phyloP scores from a whole-genome alignment of 306 rosid species.

The Citrullus mucosospermus region DNA sequence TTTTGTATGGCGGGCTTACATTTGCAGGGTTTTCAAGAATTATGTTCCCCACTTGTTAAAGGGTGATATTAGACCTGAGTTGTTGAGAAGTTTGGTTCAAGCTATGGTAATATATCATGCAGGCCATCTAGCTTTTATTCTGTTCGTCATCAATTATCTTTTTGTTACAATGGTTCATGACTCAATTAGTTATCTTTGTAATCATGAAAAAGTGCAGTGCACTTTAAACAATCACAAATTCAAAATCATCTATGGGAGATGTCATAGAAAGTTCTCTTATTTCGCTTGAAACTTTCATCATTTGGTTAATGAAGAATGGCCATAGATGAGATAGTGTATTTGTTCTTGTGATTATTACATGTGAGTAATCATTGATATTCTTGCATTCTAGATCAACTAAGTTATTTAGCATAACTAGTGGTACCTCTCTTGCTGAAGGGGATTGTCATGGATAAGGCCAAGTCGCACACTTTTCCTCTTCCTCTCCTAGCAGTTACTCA shows the following conservation, averaged over 20 bases:
- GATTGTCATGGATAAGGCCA: slow-evolving; percentile 55
- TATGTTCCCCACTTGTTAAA: slow-evolving; percentile 50
- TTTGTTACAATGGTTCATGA: not conserved
- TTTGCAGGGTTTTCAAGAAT: slow-evolving; percentile 79
- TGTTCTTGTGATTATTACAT: not conserved
- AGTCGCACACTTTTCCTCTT: slow-evolving; percentile 73
- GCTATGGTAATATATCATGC: slow-evolving; percentile 51
- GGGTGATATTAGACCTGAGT: slow-evolving; percentile 39
- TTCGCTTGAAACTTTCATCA: not conserved
- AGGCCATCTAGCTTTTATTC: not conserved
- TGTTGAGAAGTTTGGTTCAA: slow-evolving; percentile 25
- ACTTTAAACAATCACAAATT: not conserved
- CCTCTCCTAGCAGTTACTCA: slow-evolving; percentile 72
- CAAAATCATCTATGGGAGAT: not conserved
- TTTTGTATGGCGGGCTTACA: slow-evolving; percentile 2
- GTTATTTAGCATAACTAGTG: slow-evolving; percentile 1
- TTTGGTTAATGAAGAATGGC: not conserved
- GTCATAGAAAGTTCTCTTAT: not conserved
- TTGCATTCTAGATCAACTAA: not conserved
- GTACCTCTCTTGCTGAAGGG: slow-evolving; percentile 38
- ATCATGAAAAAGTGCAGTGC: not conserved
- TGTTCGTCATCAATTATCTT: not conserved
- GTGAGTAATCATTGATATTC: not conserved
- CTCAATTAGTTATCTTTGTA: not conserved
- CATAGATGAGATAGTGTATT: not conserved